Evolutionary conservation across 2,329 filamentous ascomycete genomes (phyloP).

Genomic region (Monosporascus sp.): DNA sequence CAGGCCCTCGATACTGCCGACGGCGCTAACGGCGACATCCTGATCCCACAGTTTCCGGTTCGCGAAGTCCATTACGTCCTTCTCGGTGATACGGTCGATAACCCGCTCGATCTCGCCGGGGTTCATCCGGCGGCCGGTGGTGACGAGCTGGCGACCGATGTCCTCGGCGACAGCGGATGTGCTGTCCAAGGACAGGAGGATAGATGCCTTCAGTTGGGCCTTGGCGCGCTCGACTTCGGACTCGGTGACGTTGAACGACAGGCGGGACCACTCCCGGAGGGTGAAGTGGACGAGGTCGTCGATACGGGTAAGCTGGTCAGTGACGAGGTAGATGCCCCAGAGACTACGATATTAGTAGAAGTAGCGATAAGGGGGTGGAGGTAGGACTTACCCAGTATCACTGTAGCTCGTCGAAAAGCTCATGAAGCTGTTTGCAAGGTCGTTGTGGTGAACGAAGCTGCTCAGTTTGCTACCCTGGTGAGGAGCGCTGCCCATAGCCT

Average conservation of each 20-base stretch:
- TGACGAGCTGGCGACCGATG: conserved; percentile 97
- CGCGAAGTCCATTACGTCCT: conserved; percentile 96
- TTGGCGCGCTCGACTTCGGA: conserved; percentile 97
- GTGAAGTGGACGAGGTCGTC: conserved; percentile 98
- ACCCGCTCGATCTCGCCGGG: conserved; percentile 92
- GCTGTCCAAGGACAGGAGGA: conserved; percentile 93
- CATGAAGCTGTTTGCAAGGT: conserved; percentile 99
- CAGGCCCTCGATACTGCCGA: conserved; percentile 85
- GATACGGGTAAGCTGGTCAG: conserved; percentile 78
- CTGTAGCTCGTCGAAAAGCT: conserved; percentile 99
- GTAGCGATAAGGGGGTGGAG: not conserved
- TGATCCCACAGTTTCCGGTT: conserved; percentile 95
- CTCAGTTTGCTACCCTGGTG: conserved; percentile 98
- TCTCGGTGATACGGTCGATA: conserved; percentile 84
- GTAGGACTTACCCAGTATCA: conserved; percentile 79
- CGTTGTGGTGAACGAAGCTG: conserved; percentile 87
- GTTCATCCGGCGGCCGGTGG: conserved; percentile 85
- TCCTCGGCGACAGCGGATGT: conserved; percentile 97
- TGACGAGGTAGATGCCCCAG: conserved; percentile 98
- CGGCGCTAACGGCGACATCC: conserved; percentile 88
- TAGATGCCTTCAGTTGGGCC: conserved; percentile 97
- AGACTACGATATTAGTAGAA: conserved; percentile 56
- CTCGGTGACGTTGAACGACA: conserved; percentile 80
- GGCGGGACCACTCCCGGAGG: conserved; percentile 94
- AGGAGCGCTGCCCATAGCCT: conserved; percentile 93